These are phyloP conservation scores for Leishmania martiniquensis DNA, from an alignment of 208 protist species.

Conservation along the genomic window DNA sequence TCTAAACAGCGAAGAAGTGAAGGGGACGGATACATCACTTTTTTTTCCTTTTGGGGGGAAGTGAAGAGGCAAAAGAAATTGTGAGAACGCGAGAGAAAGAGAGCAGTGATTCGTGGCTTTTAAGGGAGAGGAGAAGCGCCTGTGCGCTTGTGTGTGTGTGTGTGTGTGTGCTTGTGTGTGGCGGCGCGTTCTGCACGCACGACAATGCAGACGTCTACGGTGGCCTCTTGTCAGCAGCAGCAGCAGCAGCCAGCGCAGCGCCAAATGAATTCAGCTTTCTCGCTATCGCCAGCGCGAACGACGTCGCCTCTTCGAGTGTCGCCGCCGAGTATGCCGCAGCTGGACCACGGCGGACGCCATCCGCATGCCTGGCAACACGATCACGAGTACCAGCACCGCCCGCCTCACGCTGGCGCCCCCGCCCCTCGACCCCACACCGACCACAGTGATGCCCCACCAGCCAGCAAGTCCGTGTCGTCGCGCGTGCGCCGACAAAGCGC, in stretches of 20 bases:
- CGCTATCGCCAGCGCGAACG: background rate
- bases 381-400: constrained; percentile 5
- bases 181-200: background rate
- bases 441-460: background rate
- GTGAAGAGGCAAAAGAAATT: no score
- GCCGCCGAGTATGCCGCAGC: background rate
- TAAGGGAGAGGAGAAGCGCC: background rate
- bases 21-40: no score
- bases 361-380: constrained; percentile 8
- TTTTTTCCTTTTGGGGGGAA: no score
- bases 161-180: background rate
- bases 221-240: background rate
- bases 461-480: background rate
- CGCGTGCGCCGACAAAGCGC: background rate
- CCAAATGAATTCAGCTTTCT: background rate
- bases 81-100: no score
- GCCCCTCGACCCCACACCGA: background rate
- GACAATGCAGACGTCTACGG: background rate
- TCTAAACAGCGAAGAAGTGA: no score
- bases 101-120: no score
- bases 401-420: background rate
- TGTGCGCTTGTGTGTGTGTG: background rate
- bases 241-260: background rate
- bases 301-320: background rate
- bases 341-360: background rate